phyloP scores from a whole-genome alignment of 2,329 filamentous ascomycete species.

The Ophiobolus disseminans region DNA sequence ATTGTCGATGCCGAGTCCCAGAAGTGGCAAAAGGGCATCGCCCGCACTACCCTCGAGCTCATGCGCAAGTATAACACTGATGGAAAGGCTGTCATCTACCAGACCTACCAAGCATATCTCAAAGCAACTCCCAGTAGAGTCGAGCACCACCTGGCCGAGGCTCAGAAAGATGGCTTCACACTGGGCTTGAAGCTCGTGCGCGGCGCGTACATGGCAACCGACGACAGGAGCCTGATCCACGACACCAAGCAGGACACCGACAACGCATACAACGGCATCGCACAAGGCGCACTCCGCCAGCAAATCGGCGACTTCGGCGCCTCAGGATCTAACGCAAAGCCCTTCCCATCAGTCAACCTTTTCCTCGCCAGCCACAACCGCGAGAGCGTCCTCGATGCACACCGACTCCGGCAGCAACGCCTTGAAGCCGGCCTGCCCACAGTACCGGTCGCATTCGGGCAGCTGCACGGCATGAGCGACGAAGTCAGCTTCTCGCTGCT shows the following conservation, averaged over 20 bases:
- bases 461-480: conserved; percentile 95
- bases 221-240: conserved; percentile 59
- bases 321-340: conserved; percentile 15
- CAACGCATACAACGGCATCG: conserved; percentile 71
- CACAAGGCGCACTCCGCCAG: conserved; percentile 58
- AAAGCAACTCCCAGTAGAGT: conserved; percentile 56
- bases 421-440: conserved; percentile 49
- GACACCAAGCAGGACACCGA: conserved; percentile 64
- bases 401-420: conserved; percentile 54
- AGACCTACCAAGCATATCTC: conserved; percentile 66
- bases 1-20: conserved; percentile 58
- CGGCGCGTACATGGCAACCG: conserved; percentile 63
- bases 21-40: conserved; percentile 52
- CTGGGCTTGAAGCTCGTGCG: conserved; percentile 65
- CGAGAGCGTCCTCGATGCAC: conserved; percentile 67
- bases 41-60: conserved; percentile 64
- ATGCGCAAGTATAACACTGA: conserved; percentile 61
- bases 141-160: conserved; percentile 54
- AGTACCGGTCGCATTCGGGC: conserved; percentile 69
- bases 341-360: conserved; percentile 59
- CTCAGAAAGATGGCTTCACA: conserved; percentile 58
- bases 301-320: conserved; percentile 33
- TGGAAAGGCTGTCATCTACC: conserved; percentile 68
- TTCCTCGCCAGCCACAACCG: conserved; percentile 86
- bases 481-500: conserved; percentile 71